These are phyloP conservation scores for Dendrocalamus latiflorus DNA, from an alignment of 202 grass and related monocot species.

Conservation along the genomic window DNA sequence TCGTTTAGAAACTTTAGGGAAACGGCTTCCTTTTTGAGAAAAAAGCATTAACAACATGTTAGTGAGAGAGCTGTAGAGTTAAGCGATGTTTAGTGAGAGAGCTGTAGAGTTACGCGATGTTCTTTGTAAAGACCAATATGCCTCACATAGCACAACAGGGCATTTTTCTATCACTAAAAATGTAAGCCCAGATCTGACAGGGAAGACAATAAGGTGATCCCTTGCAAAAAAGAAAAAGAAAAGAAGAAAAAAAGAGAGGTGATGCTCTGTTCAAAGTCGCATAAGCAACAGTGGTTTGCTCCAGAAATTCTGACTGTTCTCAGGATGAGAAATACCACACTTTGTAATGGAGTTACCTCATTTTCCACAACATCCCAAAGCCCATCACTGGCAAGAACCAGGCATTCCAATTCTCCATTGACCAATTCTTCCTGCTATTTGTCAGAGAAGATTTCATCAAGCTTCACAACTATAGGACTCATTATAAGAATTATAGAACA, in stretches of 20 bases:
- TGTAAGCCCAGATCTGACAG: neutral
- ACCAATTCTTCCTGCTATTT: constrained; percentile 60
- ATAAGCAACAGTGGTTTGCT: constrained; percentile 3
- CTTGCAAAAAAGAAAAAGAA: no score
- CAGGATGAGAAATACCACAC: neutral
- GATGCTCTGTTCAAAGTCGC: neutral
- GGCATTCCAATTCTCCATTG: constrained; percentile 57
- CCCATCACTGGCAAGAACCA: constrained; percentile 88
- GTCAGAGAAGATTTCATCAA: constrained; percentile 7
- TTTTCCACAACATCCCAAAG: constrained; percentile 90
- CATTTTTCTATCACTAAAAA: neutral
- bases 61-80: neutral
- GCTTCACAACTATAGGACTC: neutral
- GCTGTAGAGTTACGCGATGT: neutral
- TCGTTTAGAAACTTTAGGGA: neutral
- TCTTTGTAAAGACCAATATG: neutral
- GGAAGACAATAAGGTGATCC: neutral
- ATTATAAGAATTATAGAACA: neutral
- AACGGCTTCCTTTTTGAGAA: constrained; percentile 65
- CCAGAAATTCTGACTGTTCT: neutral
- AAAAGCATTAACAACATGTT: neutral
- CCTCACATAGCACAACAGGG: neutral
- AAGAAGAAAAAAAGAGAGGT: no score
- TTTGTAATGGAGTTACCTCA: constrained; percentile 49
- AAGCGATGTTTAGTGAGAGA: neutral